Evolutionary conservation across 176 grass and related monocot genomes (phyloP), one percentile per base, ranked within the genome.

Genomic region (Areca catechu): DNA sequence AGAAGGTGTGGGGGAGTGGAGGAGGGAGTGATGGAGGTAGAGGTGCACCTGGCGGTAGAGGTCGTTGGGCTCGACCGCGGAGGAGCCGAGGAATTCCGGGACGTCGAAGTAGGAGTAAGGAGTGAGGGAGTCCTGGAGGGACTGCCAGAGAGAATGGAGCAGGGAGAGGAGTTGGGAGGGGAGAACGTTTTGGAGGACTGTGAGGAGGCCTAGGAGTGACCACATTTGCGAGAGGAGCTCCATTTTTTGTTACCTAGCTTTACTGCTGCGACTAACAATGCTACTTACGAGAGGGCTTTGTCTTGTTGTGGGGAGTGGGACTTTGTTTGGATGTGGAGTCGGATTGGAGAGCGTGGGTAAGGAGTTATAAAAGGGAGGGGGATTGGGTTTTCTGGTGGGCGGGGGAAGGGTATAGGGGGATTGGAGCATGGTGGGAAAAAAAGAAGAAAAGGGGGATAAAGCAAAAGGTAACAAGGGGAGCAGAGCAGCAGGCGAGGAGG

Each of bases 81-180:
- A 71, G 25, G 93, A 98, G 25, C 93, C 87, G 1, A 98, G 74
- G 79, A 85, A 98, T 74, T 98, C 93, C 0, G 87, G 87, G 10
- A 98, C 84, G 72, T 92, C 87, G 65, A 98, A 83, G 83, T 98
- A 98, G n/a, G 84, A 98, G 73, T 92, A 98, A 2, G 93, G 93
- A 23, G 78, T 98, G 51, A 98, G 65, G 0, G 83, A 98, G 69
- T 98, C 93, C 50, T 98, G 83, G 24, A 92, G 79, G 4, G 87
- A 88, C 71, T 97, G 84, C 93, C 84, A 98, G 6, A 90, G 70
- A 16, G 87, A 91, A 59, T 98, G 87, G 10, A 98, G 87, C 5
- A 88, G 78, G 30, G 84, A 72, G 62, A 98, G 87, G 15, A 98
- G 78, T 71, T 92, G 87, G 53, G 87, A 85, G 7, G 93, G 93